Base-by-base conservation (phyloP, 805 yeast species). In the Ogataea paradorogensis region DNA sequence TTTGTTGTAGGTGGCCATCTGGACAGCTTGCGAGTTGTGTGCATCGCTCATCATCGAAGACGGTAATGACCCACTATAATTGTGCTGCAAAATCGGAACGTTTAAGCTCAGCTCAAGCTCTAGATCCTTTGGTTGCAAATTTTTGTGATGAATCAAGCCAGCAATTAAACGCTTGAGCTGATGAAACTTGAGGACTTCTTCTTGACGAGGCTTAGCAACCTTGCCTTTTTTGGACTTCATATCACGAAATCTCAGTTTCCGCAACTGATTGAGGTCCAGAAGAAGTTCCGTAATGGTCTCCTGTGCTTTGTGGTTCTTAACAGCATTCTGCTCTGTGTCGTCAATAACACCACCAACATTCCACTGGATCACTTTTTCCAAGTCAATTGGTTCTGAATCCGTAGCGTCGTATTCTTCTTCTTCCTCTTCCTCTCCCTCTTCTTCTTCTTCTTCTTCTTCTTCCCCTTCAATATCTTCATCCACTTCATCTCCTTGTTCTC, bases 1-100 rank as follows among this genome's bases (percentile, higher is more conserved):
- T 11, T 45, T 42, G 25, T 44, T 50, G 28, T 46, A 30, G 4
- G 50, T 44, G 2, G 56, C 24, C 23, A 37, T 25, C 25, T 50
- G 43, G n/a, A 50, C 48, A 16, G 42, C 40, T 11, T 38, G 46
- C 7, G 39, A 38, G 13, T 38, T 30, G 16, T 38, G 42, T 6
- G 45, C 40, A 30, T 37, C 33, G 23, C 47, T 43, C 31, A 50
- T 40, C 32, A 40, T 40, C 10, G 72, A 64, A 2, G 85, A 84
- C 1, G 96, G 96, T 54, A 90, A 70, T 1, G 83, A 73, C 33
- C 97, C 97, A 26, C 75, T 65, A 55, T 86, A 89, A 48, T 82
- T 86, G 16, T 80, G 75, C 56, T 79, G 79, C 41, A 84, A 70
- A 0, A 84, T 81, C 1, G 96, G 95, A 33, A 90, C 18, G 51